Base-by-base conservation (phyloP, 2,329 filamentous ascomycete species). In the Lachnellula suecica region DNA sequence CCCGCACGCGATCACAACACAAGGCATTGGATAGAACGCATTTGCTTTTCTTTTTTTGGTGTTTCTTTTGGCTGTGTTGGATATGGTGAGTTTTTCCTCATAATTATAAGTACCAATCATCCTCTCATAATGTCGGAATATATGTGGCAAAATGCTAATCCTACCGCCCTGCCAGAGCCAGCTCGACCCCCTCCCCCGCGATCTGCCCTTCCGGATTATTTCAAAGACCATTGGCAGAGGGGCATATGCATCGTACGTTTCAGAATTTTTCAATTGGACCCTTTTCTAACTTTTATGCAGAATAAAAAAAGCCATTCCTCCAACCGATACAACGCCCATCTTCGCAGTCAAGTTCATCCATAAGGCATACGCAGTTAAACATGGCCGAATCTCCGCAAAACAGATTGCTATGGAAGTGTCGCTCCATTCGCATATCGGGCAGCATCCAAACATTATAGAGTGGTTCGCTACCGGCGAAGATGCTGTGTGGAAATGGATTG, bases 281-380 rank as follows among this genome's bases (percentile, higher is more conserved):
- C 23, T 17, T 43, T 46, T 23, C 58, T 65, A 45, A 65, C 25
- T 19, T 10, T 19, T 31, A 34, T 23, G 0, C 46, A 68, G 67
- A 51, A 52, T 70, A 93, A 96, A 96, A 69, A 97, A 97, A 74
- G 94, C 93, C 25, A 83, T 87, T 43, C 93, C 93, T 7, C 75
- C 87, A 22, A 79, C 88, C 59, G 71, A 79, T 1, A 74, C 82
- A 23, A 80, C 75, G 23, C 93, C 93, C 25, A 77, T 99, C 53
- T 97, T 99, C 70, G 94, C 95, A 13, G 91, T 99, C 72, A 99
- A 99, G 71, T 90, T 99, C 73, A 97, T 99, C 69, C 93, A 99
- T 76, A 99, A 99, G 74, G 88, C 89, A 59, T 96, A 97, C 71
- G 95, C 94, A 52, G 82, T 90, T 63, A 88, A 88, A 63, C 85